Base-by-base conservation (phyloP, 2,329 filamentous ascomycete genomes). In the Clonostachys solani region DNA sequence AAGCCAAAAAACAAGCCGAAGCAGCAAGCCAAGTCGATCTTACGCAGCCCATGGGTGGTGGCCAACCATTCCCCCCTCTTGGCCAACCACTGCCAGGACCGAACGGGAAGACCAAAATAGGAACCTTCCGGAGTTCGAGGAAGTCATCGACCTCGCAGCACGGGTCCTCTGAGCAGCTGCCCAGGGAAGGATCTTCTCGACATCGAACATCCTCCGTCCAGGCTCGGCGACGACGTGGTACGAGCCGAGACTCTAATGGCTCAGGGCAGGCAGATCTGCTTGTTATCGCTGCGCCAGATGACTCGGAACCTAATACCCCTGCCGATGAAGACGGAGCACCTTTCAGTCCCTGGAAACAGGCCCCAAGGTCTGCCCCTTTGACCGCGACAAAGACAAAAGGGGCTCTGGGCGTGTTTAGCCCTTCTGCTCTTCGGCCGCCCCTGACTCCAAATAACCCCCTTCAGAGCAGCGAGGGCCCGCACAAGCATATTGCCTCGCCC, bases 11-110 rank as follows among this genome's bases (percentile, higher is more conserved):
- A 45, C 58, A 60, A 19, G 57, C 56, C 13, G 65, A 68, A 5
- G 58, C 59, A 16, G 49, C 53, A 19, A 57, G 49, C 19, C 61
- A 60, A 9, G 61, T 81, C 50, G 63, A 81, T 66, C 54, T 78
- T 49, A 67, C 63, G 53, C 80, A 89, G 56, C 90, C 90, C 3
- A 90, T 95, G 72, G 91, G 91, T 2, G 80, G 90, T 37, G 90
- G 90, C 0, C 85, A 87, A 55, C 90, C 90, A 2, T 71, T 95
- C 16, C 90, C 89, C 42, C 89, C 90, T 9, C 88, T 87, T 3
- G 91, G 90, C 3, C 84, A 79, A 41, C 90, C 91, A 5, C 74
- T 95, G 2, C 90, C 91, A 6, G 59, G 64, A 3, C 80, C 74
- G 40, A 80, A 83, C 35, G 79, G 74, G 46, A 78, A 73, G 48